Evolutionary conservation across 75 land plant species (phyloP).

Genomic region (Selaginella tamariscina): DNA sequence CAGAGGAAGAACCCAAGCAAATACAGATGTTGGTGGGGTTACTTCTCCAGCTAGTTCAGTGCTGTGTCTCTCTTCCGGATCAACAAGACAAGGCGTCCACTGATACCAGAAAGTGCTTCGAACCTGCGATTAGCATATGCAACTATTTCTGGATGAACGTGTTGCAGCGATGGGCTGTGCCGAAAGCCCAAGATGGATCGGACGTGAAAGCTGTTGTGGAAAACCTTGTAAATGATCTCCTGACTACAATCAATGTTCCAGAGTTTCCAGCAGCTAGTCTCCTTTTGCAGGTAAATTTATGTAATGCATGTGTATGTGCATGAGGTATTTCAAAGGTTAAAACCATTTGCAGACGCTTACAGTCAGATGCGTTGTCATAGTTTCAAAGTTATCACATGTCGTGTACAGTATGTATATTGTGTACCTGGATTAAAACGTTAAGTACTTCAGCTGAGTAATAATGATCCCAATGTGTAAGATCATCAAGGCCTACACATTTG

Average conservation of each 20-base stretch:
- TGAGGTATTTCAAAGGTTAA: too few relatives aligned
- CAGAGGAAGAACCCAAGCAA: slow-evolving; percentile 91
- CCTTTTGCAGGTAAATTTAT: slow-evolving; percentile 55
- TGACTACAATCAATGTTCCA: slow-evolving; percentile 77
- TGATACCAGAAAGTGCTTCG: slow-evolving; percentile 40
- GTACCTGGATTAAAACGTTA: too few relatives aligned
- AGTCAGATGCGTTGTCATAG: too few relatives aligned
- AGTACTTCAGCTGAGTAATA: too few relatives aligned
- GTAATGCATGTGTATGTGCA: background rate
- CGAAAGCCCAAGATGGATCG: slow-evolving; percentile 74
- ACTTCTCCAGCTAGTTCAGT: slow-evolving; percentile 78
- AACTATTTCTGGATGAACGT: slow-evolving; percentile 81
- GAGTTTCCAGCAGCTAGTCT: slow-evolving; percentile 92
- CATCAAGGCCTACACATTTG: too few relatives aligned
- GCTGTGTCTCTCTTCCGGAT: slow-evolving; percentile 51
- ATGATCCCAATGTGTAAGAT: too few relatives aligned
- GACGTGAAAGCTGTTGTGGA: slow-evolving; percentile 72
- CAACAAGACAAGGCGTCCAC: slow-evolving; percentile 2
- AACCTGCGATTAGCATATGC: slow-evolving; percentile 54
- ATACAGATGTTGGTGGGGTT: slow-evolving; percentile 93
- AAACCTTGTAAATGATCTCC: slow-evolving; percentile 68
- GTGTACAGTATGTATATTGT: too few relatives aligned
- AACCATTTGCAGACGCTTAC: too few relatives aligned
- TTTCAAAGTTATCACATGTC: too few relatives aligned
- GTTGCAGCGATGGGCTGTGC: slow-evolving; percentile 63